These are phyloP conservation scores for Aspergillus quadricinctus DNA, from an alignment of 2,329 filamentous ascomycete genomes.

Conservation along the genomic window DNA sequence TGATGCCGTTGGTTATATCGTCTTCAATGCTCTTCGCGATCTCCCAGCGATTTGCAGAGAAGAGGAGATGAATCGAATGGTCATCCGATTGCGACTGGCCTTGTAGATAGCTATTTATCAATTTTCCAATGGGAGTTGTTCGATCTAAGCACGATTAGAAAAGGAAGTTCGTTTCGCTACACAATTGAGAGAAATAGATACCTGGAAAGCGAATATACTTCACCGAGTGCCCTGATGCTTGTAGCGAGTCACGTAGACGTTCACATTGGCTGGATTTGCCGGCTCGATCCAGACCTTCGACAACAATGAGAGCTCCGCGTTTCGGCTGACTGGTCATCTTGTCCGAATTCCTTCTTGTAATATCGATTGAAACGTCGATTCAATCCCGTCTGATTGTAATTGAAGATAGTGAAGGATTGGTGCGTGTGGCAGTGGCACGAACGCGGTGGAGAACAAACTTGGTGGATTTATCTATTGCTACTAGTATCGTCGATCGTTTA, in stretches of 20 bases:
- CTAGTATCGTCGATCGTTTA: neutral
- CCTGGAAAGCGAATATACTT: slow-evolving; percentile 64
- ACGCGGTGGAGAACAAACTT: neutral
- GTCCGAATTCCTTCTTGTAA: neutral
- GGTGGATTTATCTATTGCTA: neutral
- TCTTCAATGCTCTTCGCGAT: slow-evolving; percentile 39
- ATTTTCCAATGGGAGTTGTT: slow-evolving; percentile 75
- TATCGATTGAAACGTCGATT: neutral
- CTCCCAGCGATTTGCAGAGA: slow-evolving; percentile 91
- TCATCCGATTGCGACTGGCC: slow-evolving; percentile 71
- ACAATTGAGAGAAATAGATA: slow-evolving; percentile 26
- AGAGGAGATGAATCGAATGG: slow-evolving; percentile 83
- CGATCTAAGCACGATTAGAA: slow-evolving; percentile 55
- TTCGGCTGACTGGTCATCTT: slow-evolving; percentile 17
- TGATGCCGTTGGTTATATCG: slow-evolving; percentile 61
- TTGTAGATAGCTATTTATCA: slow-evolving; percentile 80
- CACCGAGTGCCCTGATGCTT: slow-evolving; percentile 48
- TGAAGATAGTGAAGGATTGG: neutral
- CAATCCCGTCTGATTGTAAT: slow-evolving; percentile 1
- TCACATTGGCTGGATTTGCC: slow-evolving; percentile 90
- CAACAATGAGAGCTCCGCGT: slow-evolving; percentile 71
- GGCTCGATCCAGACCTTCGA: slow-evolving; percentile 85
- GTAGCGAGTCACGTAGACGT: slow-evolving; percentile 55
- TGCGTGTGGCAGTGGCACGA: neutral
- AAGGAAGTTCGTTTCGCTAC: slow-evolving; percentile 1